These are phyloP conservation scores for Lupinus albus DNA, from an alignment of 306 rosid genomes.

Conservation along the genomic window DNA sequence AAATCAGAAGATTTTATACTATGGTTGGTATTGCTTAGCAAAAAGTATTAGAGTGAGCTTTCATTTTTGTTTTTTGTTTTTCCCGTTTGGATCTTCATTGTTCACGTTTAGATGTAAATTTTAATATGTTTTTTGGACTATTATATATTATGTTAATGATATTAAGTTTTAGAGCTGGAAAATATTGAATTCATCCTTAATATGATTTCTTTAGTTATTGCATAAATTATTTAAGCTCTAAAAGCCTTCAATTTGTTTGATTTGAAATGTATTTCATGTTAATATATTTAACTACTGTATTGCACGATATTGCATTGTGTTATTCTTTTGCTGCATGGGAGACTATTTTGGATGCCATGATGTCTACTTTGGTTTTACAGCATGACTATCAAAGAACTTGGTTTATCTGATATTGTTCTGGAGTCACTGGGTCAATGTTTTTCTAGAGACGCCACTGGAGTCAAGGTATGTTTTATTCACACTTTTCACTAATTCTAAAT, in stretches of 20 bases:
- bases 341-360: constrained; percentile 36
- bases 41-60: constrained; percentile 40
- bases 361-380: constrained; percentile 56
- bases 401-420: constrained; percentile 72
- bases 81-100: constrained; percentile 1
- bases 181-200: constrained; percentile 11
- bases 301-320: constrained; percentile 10
- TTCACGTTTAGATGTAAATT: constrained; percentile 18
- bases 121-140: constrained; percentile 18
- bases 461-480: constrained; percentile 61
- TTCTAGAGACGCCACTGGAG: constrained; percentile 69
- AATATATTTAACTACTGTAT: neutral
- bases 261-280: neutral
- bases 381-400: constrained; percentile 73
- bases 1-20: constrained; percentile 93
- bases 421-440: constrained; percentile 81
- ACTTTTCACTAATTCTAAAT: neutral
- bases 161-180: constrained; percentile 16
- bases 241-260: constrained; percentile 2
- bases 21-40: constrained; percentile 62
- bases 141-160: constrained; percentile 15
- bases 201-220: neutral
- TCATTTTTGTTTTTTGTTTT: constrained; percentile 6
- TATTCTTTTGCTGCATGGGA: constrained; percentile 30
- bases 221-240: neutral